phyloP scores from a whole-genome alignment of 2,329 filamentous ascomycete genomes.

The Coniochaeta sp. region DNA sequence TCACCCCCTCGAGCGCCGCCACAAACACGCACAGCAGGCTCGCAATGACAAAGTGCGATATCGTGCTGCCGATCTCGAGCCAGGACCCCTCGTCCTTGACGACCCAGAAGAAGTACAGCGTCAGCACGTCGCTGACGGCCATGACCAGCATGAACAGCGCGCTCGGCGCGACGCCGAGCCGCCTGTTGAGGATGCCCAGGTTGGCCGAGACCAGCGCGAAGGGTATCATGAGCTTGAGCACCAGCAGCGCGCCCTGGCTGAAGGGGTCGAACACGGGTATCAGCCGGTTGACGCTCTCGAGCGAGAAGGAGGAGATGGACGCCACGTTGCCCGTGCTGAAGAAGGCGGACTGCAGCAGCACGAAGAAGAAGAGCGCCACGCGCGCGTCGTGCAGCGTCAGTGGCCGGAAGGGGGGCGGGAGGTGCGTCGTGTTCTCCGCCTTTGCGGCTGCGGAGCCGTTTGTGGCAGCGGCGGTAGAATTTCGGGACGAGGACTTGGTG shows the following conservation, averaged over 20 bases:
- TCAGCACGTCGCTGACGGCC: conserved; percentile 83
- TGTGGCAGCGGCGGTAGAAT: neutral
- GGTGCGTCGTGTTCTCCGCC: neutral
- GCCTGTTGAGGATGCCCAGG: conserved; percentile 83
- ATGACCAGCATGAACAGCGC: conserved; percentile 94
- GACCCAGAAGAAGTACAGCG: conserved; percentile 95
- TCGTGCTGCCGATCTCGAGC: conserved; percentile 95
- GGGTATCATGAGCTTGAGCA: conserved; percentile 86
- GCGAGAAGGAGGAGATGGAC: conserved; percentile 84
- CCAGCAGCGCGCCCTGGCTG: conserved; percentile 76
- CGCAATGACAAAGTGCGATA: conserved; percentile 91
- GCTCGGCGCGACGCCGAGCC: conserved; percentile 76
- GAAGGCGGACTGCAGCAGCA: conserved; percentile 88
- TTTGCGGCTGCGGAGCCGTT: conserved; percentile 17
- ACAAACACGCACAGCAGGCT: conserved; percentile 88
- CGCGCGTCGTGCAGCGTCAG: conserved; percentile 78
- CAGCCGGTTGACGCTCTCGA: conserved; percentile 82
- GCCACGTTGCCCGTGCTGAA: conserved; percentile 97
- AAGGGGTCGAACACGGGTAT: conserved; percentile 93
- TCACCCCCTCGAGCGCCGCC: conserved; percentile 76
- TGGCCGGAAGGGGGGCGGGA: conserved; percentile 44
- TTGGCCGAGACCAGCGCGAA: conserved; percentile 91
- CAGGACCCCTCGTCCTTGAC: conserved; percentile 94
- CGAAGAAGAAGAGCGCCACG: conserved; percentile 90
- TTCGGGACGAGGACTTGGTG: conserved; percentile 11